Evolutionary conservation across 164 flowering plant genomes (phyloP).

Genomic region (Berberis thunbergii): DNA sequence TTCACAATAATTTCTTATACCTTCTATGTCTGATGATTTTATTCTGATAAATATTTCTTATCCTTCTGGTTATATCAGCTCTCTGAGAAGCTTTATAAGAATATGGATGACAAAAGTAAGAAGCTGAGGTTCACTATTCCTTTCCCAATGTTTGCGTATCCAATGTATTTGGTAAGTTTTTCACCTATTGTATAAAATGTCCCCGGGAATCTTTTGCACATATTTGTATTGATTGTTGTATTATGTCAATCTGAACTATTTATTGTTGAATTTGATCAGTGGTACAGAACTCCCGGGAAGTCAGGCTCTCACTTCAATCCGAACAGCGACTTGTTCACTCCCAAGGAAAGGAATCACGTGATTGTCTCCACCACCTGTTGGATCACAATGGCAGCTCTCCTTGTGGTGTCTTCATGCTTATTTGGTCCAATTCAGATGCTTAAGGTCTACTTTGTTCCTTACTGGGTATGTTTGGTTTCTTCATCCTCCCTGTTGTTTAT

Average conservation of each 20-base stretch:
- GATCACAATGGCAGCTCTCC: conserved; percentile 14
- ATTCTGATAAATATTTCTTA: background rate
- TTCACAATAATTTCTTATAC: background rate
- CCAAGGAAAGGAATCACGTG: conserved; percentile 61
- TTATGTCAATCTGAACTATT: too few species aligned
- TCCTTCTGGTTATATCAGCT: conserved; percentile 26
- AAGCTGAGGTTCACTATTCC: conserved; percentile 52
- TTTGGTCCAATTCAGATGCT: conserved; percentile 67
- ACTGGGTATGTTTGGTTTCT: conserved; percentile 10
- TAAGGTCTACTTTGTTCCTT: conserved; percentile 77
- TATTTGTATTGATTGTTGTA: too few species aligned
- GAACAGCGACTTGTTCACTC: conserved; percentile 59
- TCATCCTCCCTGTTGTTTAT: background rate
- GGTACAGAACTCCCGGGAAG: conserved; percentile 91
- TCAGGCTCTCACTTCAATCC: conserved; percentile 83
- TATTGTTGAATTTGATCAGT: conserved; percentile 23
- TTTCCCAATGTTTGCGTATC: conserved; percentile 80
- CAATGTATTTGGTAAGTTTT: conserved; percentile 58
- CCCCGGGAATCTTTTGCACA: too few species aligned
- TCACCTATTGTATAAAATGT: background rate
- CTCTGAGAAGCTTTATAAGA: conserved; percentile 50
- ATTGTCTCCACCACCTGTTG: conserved; percentile 64
- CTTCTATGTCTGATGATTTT: background rate
- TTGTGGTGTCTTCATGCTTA: conserved; percentile 40
- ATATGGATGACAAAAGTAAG: conserved; percentile 35